Base-by-base conservation (phyloP, 305 asterid genomes). In the Plantago lanceolata region DNA sequence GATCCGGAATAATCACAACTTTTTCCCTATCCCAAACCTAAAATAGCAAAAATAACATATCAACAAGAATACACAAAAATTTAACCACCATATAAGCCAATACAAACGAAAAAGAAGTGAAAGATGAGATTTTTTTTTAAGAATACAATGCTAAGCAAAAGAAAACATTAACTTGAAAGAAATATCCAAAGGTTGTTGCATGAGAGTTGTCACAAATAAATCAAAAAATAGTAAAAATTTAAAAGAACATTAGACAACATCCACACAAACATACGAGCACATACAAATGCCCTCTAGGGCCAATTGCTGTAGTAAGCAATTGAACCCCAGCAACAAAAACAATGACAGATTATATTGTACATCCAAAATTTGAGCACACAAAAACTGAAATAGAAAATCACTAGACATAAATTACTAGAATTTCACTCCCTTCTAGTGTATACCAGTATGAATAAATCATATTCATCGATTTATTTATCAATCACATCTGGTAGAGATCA, bases 21-120 rank as follows among this genome's bases (percentile, higher is more conserved):
- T 91, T 91, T 75, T 91, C 98, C 64, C 93, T 89, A 76, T 88
- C 95, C 98, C 96, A 88, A 31, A 88, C 95, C 98, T 91, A 66
- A 51, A 66, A 62, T 29, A 45, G 35, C 37, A 65, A 44, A 65
- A 17, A 48, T 59, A 40, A 64, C 57, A 56, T 51, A 59, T 19
- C 20, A 61, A 8, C 19, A 54, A 60, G 61, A 35, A 21, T 19
- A 19, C 29, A 31, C 24, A 14, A 5, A 26, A 20, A 51, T 43
- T 21, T 65, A 52, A 9, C 33, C 11, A 66, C 17, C 56, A 48
- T 0, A 15, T 18, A 40, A 15, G 40, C 17, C 37, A 55, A 55
- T 6, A 9, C 59, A 26, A 19, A 19, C 14, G 59, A 2, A 26
- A 7, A 55, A 14, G 40, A 33, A 33, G 40, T 5, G 11, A 11